A percentile compares a stretch with the other conserved stretches of the same genome.
These are phyloP conservation scores for Dryas integrifolia DNA, from an alignment of 331 rosid species.

Conservation along the genomic window DNA sequence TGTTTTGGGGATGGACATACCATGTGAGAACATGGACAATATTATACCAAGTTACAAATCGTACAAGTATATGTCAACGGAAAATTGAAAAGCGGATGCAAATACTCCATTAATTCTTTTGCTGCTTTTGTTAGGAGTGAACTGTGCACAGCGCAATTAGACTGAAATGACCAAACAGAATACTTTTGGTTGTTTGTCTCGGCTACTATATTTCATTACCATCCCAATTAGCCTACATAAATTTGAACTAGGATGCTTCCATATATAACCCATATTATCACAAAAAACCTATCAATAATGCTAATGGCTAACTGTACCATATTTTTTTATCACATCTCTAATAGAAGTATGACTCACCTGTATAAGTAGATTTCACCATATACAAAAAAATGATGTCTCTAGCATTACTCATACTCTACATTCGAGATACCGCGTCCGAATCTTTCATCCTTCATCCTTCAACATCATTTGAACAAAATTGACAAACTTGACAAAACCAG, in stretches of 20 bases:
- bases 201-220: background rate
- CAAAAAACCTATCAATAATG: no score
- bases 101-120: background rate
- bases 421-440: no score
- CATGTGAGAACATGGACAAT: conserved; percentile 11
- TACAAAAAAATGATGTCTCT: no score
- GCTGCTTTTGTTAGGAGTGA: background rate
- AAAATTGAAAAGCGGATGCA: background rate
- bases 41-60: background rate
- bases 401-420: no score
- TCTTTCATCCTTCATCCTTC: no score
- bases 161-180: background rate
- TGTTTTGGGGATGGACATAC: background rate
- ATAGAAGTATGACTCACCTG: no score
- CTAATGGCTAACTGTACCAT: no score
- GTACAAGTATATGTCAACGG: background rate
- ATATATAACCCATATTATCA: no score
- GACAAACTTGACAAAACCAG: no score
- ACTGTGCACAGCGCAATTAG: background rate
- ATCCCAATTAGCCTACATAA: background rate
- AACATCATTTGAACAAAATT: no score
- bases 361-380: no score
- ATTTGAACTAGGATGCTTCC: background rate
- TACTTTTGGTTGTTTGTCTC: background rate
- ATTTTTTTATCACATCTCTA: no score